Base-by-base conservation (phyloP, 768 basidiomycete species). In the Leccinum subgranulosum region DNA sequence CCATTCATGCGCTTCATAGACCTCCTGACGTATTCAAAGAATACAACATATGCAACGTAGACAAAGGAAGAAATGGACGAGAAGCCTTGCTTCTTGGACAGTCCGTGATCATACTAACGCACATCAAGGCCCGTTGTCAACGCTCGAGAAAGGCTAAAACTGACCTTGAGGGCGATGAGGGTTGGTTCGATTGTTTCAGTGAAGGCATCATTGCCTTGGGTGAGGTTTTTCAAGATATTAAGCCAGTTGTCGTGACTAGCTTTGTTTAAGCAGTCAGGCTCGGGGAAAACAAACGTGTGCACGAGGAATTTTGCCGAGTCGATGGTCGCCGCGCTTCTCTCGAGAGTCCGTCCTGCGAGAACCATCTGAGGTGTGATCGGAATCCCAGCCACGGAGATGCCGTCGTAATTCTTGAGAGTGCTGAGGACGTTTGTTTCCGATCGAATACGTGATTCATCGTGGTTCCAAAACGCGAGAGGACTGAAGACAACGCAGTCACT, bases 261-360 rank as follows among this genome's bases (percentile, higher is more conserved):
- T 54, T 78, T 80, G 41, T 80, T 79, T 60, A 85, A 72, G 72
- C 91, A 93, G 61, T 88, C 84, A 15, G 77, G 81, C 62, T 91
- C 87, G 2, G 82, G 84, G 67, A 94, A 92, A 73, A 92, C 86
- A 70, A 90, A 94, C 0, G 90, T 92, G 57, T 93, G 76, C 15
- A 86, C 89, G 19, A 94, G 80, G 66, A 85, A 89, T 52, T 77
- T 81, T 49, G 89, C 87, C 58, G 78, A 81, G 65, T 88, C 85
- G 51, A 85, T 78, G 56, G 77, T 76, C n/a, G 76, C 73, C 33
- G 71, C 52, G 56, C 79, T 78, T 49, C 79, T 80, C 53, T 86
- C 82, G 50, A 76, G 77, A 15, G 76, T 76, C 56, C 88, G 78
- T 19, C 88, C 86, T 8, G 89, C 88, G 36, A 94, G 74, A 29